Conservation (phyloP, 23 red algal genomes). For the Chondrus crispus region DNA sequence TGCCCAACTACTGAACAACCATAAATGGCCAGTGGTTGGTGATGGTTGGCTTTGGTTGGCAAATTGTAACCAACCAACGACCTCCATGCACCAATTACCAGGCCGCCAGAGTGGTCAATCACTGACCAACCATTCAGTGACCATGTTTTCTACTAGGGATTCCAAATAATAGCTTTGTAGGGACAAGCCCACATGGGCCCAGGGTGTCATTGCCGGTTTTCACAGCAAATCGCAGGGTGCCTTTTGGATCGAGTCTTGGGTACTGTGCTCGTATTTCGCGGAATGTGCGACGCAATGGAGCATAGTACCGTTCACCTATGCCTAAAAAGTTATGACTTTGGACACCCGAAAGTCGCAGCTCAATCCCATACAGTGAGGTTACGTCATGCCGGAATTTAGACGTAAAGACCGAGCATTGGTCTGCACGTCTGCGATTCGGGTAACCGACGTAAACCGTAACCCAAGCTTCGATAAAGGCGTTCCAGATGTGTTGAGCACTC, state of each 20-base stretch:
- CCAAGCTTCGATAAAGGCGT: conserved; percentile 29
- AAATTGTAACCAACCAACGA: too few relatives aligned
- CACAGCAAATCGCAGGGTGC: neutral
- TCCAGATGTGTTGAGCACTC: neutral
- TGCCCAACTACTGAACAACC: too few relatives aligned
- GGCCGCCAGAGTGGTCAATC: too few relatives aligned
- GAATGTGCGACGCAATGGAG: neutral
- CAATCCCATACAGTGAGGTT: neutral
- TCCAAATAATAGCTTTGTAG: conserved; percentile 7
- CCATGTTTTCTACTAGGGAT: too few relatives aligned
- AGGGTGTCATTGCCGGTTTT: neutral
- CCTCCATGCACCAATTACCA: too few relatives aligned
- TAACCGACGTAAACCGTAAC: conserved; percentile 8
- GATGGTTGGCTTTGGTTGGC: too few relatives aligned
- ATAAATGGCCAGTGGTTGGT: too few relatives aligned
- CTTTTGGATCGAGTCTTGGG: neutral
- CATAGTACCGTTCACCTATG: conserved; percentile 12
- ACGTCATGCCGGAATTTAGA: neutral
- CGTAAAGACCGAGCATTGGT: neutral
- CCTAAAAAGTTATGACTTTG: conserved; percentile 38
- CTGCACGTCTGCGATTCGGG: neutral
- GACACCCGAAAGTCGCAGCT: conserved; percentile 1
- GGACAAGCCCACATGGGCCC: conserved; percentile 4
- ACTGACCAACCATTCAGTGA: too few relatives aligned
- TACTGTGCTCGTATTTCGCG: neutral